Base-by-base conservation (phyloP, 805 yeast species). In the Wickerhamiella azymoides region DNA sequence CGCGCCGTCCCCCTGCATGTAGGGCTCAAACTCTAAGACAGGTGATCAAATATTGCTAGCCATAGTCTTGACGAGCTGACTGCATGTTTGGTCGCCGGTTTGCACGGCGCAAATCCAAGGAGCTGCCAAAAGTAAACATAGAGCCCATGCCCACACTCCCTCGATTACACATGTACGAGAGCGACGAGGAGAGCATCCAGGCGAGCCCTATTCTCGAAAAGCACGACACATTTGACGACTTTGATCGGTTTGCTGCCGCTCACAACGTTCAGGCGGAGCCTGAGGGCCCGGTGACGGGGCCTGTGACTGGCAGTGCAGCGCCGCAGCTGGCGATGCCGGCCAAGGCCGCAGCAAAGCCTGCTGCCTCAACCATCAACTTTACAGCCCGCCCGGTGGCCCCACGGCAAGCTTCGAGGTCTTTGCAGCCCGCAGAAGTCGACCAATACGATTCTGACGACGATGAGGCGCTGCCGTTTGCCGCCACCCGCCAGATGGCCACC, bases 401-500 rank as follows among this genome's bases (percentile, higher is more conserved):
- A 19, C 14, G 21, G 10, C 35, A 28, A 5, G 14, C 25, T 5
- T 16, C 10, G 6, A 16, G 14, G 19, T 7, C 16, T 10, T 4
- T 10, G 27, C n/a, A 11, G 26, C 9, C 21, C 36, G 10, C n/a
- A 17, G 16, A 24, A 5, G 10, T 7, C 18, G 10, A 18, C 2
- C 28, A 16, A 6, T 16, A 16, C 3, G 45, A 32, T 5, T 46
- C 45, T 5, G 54, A 50, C 17, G 56, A 50, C 36, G 58, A 54
- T 17, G 59, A 56, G 27, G 30, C 50, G 26, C 50, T 56, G 30
- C 59, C 59, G 10, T 56, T 56, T 45, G 56, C 50, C 24, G 40
- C 52, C 2, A 56, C 59, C 6, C 50, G 46, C n/a, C 48, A 38
- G 39, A 45, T 45, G 47, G 52, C 55, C n/a, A 30, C 50, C 27